Base-by-base conservation (phyloP, 2,329 filamentous ascomycete species). In the Aspergillus fumigatiaffinis region DNA sequence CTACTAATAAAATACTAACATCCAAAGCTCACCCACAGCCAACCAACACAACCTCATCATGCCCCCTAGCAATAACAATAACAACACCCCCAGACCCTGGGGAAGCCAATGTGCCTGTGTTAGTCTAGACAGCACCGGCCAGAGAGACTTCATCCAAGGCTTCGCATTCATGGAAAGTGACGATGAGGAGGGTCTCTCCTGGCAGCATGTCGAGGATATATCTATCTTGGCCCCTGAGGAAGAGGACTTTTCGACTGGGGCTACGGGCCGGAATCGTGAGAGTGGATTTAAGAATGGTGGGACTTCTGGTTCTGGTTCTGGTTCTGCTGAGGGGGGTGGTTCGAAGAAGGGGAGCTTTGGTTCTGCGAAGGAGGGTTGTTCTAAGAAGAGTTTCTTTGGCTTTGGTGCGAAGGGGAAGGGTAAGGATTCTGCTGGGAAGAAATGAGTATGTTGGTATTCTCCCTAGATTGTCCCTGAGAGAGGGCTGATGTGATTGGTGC, bases 151-250 rank as follows among this genome's bases (percentile, higher is more conserved):
- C 21, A 12, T 9, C 21, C 8, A 60, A 56, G 51, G 14, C 53
- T 1, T 8, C 32, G 25, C 7, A 46, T 14, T 26, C 25, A 55
- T 38, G 14, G 32, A 38, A 6, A 35, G 32, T 52, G 35, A 61
- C 29, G 41, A 63, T 51, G 44, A 59, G 32, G 52, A 62, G 21
- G 17, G 48, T 25, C 12, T 56, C 14, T 50, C 56, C 20, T 66
- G 58, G 62, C 62, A 57, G 44, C 59, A 63, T 3, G 23, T 59
- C 6, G 53, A 52, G 29, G 53, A 51, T 41, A 28, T 50, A 14
- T 51, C 53, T 23, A 35, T 20, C 20, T 1, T 12, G 29, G 10
- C n/a, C 8, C 26, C 14, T 20, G 28, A 25, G 29, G 38, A 23
- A 7, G 28, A 10, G 4, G 28, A 35, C 2, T 41, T 12, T 25